Evolutionary conservation across 225 moss, liverwort and hornwort species (phyloP), one percentile per base, ranked within the genome.

Genomic region (Antitrichia curtipendula): DNA sequence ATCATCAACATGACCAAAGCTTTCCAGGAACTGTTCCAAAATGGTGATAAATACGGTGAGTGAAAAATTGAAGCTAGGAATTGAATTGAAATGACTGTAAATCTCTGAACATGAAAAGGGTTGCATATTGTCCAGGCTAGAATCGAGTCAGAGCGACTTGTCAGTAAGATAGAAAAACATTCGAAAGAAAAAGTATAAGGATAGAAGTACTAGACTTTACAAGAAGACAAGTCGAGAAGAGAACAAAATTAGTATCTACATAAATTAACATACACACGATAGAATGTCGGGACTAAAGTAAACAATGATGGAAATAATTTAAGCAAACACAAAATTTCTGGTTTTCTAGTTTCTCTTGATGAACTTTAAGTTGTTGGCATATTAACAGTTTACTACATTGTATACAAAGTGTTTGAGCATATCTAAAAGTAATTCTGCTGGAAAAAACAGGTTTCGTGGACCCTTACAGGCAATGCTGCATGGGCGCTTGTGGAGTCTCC

Each of bases 1-100:
- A 93, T 93, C 70, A 31, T 93, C 86, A 88, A 93, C 91, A 91
- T 92, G 91, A 93, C 92, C 36, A 93, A 93, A 85, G 91, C 93
- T 82, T 89, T 92, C 69, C 84, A 88, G 68, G 91, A 92, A 82
- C 89, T 91, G 4, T 92, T 93, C 85, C 86, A 92, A 23, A 81
- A 92, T 47, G 92, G 89, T 52, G 82, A 88, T 1, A 85, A 88
- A 69, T 92, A 93, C 22, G 93, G 91, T 91, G 82, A 91, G 92
- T 78, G 58, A 32, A 87, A 58, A 59, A 52, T 69, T 31, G 45
- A 61, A 63, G 45, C 31, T 81, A 63, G 58, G 28, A 40, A 76
- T 68, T 80, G 81, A 81, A 81, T 59, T 80, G 70, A 84, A 84
- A 86, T 16, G 50, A 58, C 50, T 76, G 45, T n/a, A 64, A 78